These are phyloP conservation scores for Colletotrichum cordylinicola DNA, from an alignment of 2,329 filamentous ascomycete genomes.

Conservation along the genomic window DNA sequence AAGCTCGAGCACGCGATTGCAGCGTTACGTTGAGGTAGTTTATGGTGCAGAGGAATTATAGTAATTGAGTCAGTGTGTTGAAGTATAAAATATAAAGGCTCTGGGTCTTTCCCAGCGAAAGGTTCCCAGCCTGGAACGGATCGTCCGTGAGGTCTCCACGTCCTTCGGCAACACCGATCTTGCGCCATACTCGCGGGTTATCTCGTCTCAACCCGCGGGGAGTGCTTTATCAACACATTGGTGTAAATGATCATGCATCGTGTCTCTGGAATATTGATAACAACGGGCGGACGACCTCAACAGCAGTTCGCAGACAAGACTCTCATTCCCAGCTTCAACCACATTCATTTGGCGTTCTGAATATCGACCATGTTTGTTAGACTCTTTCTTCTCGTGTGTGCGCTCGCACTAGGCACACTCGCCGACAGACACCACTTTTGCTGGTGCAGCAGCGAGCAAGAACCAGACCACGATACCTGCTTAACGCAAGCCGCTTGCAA, in stretches of 20 bases:
- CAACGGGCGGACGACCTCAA: not conserved
- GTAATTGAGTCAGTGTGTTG: not conserved
- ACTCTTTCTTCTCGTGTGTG: not conserved
- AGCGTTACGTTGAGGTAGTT: not conserved
- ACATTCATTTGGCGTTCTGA: not conserved
- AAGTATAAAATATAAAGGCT: not conserved
- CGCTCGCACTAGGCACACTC: not conserved
- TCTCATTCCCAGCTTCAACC: not conserved
- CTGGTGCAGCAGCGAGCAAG: not conserved
- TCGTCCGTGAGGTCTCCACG: not conserved
- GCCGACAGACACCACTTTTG: conserved; percentile 5
- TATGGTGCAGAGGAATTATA: not conserved
- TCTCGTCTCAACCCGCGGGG: not conserved
- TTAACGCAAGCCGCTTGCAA: not conserved
- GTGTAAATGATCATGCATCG: not conserved
- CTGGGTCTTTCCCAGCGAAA: not conserved
- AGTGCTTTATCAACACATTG: not conserved
- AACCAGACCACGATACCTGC: not conserved
- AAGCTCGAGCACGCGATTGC: not conserved
- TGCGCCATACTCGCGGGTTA: not conserved
- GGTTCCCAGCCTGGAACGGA: not conserved
- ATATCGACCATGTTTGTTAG: not conserved
- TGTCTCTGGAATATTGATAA: not conserved
- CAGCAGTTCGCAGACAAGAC: not conserved
- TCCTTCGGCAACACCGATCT: not conserved